phyloP scores from a whole-genome alignment of 2,329 filamentous ascomycete genomes.

The Trichoderma gracile region DNA sequence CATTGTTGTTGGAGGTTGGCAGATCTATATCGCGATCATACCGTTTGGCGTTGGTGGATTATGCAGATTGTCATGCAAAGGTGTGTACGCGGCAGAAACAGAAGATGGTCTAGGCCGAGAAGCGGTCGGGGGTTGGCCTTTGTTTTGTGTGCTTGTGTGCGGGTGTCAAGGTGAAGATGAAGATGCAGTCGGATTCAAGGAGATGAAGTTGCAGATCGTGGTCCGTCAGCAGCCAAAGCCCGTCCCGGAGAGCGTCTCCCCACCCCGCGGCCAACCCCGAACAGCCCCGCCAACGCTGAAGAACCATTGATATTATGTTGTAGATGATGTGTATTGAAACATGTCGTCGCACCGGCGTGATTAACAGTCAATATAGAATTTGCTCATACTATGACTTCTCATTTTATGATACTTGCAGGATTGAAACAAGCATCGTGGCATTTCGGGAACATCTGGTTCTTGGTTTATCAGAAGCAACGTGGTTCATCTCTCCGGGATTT shows the following conservation, averaged over 20 bases:
- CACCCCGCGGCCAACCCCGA: conserved; percentile 13
- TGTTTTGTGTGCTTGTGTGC: not conserved
- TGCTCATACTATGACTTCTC: no score
- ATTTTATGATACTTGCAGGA: no score
- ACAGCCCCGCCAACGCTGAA: conserved; percentile 16
- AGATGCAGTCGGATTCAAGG: no score
- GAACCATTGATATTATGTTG: no score
- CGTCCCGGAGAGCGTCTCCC: conserved; percentile 8
- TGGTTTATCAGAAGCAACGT: no score
- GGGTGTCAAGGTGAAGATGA: not conserved
- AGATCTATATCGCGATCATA: conserved; percentile 13
- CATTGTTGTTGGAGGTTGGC: conserved; percentile 54
- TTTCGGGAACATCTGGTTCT: no score
- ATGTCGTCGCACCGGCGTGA: no score
- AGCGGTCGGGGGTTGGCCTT: not conserved
- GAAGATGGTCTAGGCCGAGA: not conserved
- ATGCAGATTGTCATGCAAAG: not conserved
- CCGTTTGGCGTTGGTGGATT: not conserved
- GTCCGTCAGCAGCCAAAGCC: not conserved
- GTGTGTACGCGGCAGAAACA: not conserved
- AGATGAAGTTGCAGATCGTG: no score
- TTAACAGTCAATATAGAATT: no score
- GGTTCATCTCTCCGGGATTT: no score
- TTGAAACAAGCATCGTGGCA: no score
- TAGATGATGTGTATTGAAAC: no score